Conservation (phyloP, 2,329 filamentous ascomycete species). For the Calonectria hongkongensis region DNA sequence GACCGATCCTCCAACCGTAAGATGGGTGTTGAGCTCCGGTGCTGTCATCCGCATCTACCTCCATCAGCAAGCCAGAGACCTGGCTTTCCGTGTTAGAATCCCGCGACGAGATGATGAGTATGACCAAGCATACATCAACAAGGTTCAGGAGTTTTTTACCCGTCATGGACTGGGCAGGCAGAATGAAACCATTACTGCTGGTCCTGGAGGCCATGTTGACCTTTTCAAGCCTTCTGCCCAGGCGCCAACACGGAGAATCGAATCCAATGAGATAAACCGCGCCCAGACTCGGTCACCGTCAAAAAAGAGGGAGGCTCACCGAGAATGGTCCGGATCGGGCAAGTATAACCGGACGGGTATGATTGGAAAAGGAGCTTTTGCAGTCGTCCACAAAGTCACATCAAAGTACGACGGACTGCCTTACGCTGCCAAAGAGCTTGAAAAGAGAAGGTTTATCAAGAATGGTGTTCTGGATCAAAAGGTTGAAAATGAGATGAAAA, state of each 20-base stretch:
- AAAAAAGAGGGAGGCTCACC: constrained; percentile 60
- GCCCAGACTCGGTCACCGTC: constrained; percentile 40
- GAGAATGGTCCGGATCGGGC: constrained; percentile 87
- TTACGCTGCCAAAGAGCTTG: constrained; percentile 94
- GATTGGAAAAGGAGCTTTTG: constrained; percentile 96
- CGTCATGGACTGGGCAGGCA: constrained; percentile 58
- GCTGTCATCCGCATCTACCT: constrained; percentile 83
- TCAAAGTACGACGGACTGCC: constrained; percentile 88
- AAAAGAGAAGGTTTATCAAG: constrained; percentile 95
- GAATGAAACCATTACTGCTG: constrained; percentile 68
- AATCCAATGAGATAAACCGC: constrained; percentile 46
- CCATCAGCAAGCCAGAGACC: constrained; percentile 71
- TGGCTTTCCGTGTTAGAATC: constrained; percentile 90
- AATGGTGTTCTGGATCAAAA: constrained; percentile 92
- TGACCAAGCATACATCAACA: constrained; percentile 79
- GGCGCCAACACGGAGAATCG: constrained; percentile 46
- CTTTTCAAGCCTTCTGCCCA: constrained; percentile 57
- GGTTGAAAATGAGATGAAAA: constrained; percentile 97
- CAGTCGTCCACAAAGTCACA: constrained; percentile 92
- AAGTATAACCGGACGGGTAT: constrained; percentile 88
- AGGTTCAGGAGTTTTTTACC: constrained; percentile 80
- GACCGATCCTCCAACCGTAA: constrained; percentile 58
- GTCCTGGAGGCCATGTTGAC: constrained; percentile 67
- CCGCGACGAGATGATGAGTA: constrained; percentile 83
- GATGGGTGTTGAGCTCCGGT: constrained; percentile 81